phyloP scores from a whole-genome alignment of 352 stramenopile species.

The Peronospora farinosa region DNA sequence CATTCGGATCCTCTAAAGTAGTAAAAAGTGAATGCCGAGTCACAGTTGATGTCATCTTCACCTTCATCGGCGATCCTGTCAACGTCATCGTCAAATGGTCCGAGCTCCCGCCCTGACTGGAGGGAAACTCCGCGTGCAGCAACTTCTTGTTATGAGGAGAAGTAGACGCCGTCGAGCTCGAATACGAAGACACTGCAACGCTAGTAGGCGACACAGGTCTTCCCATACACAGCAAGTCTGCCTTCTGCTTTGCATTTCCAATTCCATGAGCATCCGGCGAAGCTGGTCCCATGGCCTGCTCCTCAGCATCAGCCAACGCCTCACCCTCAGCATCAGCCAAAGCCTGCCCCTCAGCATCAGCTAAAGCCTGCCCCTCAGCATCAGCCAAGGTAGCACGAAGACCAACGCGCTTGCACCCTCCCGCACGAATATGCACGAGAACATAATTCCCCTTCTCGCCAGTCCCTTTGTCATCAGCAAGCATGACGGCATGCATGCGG shows the following conservation, averaged over 20 bases:
- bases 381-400: constrained; percentile 40
- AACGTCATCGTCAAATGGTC: constrained; percentile 13
- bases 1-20: constrained; percentile 21
- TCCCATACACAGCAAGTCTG: constrained; percentile 17
- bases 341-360: too few relatives aligned
- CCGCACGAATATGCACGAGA: constrained; percentile 68
- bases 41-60: constrained; percentile 16
- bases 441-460: constrained; percentile 53
- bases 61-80: constrained; percentile 6
- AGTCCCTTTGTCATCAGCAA: constrained; percentile 38
- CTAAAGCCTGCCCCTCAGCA: too few relatives aligned
- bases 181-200: constrained; percentile 34
- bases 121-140: constrained; percentile 28
- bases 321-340: constrained; percentile 18
- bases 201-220: constrained; percentile 37
- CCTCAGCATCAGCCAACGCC: constrained; percentile 1
- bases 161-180: constrained; percentile 37
- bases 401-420: constrained; percentile 61
- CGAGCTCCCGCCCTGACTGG: constrained; percentile 7
- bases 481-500: constrained; percentile 77
- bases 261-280: constrained; percentile 16
- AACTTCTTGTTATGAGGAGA: constrained; percentile 44
- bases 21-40: constrained; percentile 32
- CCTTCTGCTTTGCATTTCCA: constrained; percentile 6
- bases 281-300: too few relatives aligned